Conservation (phyloP, 148 eudicot species). For the Rhododendron mucronatum region DNA sequence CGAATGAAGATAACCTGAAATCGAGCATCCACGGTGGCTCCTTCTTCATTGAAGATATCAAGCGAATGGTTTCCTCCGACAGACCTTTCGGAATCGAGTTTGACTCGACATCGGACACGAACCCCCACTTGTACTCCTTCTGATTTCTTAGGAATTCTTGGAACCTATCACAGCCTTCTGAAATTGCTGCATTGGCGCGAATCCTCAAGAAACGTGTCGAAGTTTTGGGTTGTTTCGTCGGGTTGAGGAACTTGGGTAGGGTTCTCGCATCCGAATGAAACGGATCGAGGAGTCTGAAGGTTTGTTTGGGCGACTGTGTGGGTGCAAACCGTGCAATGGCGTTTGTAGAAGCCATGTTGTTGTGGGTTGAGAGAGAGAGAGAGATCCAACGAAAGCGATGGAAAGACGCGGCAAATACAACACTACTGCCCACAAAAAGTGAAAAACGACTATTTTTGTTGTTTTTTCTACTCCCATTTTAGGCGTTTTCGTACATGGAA, state of each 20-base stretch:
- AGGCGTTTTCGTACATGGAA: too few relatives aligned
- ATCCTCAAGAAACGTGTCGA: neutral
- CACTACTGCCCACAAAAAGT: too few relatives aligned
- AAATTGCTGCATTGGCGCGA: neutral
- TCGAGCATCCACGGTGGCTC: conserved; percentile 95
- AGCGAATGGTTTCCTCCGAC: conserved; percentile 55
- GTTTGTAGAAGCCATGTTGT: neutral
- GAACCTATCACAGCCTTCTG: neutral
- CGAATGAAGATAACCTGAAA: conserved; percentile 34
- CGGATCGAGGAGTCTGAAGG: neutral
- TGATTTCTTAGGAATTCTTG: neutral
- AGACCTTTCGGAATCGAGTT: too few relatives aligned
- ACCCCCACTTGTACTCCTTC: conserved; percentile 65
- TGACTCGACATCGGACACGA: neutral
- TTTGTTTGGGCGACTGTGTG: neutral
- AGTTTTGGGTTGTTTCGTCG: neutral
- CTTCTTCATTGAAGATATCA: conserved; percentile 59
- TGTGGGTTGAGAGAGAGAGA: too few relatives aligned
- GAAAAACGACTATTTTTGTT: too few relatives aligned
- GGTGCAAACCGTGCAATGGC: neutral
- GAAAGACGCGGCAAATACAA: too few relatives aligned
- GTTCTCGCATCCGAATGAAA: neutral
- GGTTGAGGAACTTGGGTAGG: neutral
- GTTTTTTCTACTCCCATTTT: too few relatives aligned
- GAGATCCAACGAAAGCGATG: too few relatives aligned